Base-by-base conservation (phyloP, 768 basidiomycete species). In the Trametes punicea region DNA sequence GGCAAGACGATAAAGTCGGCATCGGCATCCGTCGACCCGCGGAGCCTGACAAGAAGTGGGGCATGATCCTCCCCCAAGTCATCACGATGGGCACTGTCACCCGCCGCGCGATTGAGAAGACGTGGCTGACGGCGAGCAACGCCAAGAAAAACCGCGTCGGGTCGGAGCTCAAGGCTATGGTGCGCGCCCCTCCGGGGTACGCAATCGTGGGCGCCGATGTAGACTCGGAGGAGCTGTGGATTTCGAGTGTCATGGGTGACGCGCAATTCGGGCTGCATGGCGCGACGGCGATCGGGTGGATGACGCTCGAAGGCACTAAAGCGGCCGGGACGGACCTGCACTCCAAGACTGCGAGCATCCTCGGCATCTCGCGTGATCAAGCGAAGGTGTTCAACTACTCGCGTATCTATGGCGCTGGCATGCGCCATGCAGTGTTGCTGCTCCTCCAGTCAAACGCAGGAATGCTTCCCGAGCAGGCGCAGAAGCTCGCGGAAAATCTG, bases 341-440 rank as follows among this genome's bases (percentile, higher is more conserved):
- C 67, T 98, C 95, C 10, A 97, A 97, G 74, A 96, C 95, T 2
- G 97, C 96, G 10, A 82, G 73, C 56, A 98, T 98, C 65, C 76
- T 98, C 34, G 90, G 91, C 16, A 95, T 95, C 61, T 90, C 93
- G 36, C 83, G 96, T 29, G 93, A 98, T 65, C 87, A 90, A 62
- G 96, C 97, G 29, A 98, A 99, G 70, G 92, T 95, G 31, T 99
- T 99, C 82, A 99, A 99, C 68, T 99, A 98, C 66, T 97, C 96
- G 40, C 85, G 96, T 31, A 97, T 99, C 63, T 98, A 98, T 65
- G 95, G 96, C n/a, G 96, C 96, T 1, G 97, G 95, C 6, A 91
- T 93, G 85, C 87, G 87, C 55, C 94, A 99, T 63, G 97, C 95
- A 2, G 76, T 93, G 6, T 81, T 93, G 9, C 80, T 98, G 1